A percentile compares a stretch with the other conserved stretches of the same genome.
These are phyloP conservation scores for Cytidiella melzeri DNA, from an alignment of 768 basidiomycete species.

Conservation along the genomic window DNA sequence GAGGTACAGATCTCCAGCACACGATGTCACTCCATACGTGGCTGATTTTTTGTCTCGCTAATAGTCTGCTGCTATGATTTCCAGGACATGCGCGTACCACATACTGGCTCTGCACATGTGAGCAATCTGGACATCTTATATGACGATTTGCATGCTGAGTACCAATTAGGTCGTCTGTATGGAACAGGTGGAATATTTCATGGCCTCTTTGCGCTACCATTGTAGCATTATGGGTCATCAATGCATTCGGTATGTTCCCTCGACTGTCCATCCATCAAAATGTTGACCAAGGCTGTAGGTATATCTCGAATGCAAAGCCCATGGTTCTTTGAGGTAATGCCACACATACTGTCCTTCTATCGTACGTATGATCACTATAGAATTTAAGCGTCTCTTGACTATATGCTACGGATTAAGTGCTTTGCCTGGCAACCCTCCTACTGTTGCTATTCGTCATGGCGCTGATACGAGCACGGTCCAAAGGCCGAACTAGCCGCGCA, in stretches of 20 bases:
- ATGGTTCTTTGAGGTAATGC: neutral
- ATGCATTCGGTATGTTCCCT: neutral
- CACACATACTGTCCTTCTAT: neutral
- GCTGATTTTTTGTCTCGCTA: neutral
- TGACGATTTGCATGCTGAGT: neutral
- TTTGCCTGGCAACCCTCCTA: constrained; percentile 1
- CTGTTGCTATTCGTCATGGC: neutral
- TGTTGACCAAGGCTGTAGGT: neutral
- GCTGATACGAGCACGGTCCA: neutral
- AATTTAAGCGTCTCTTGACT: neutral
- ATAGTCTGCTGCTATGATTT: neutral
- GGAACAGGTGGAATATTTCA: neutral
- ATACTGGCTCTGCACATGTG: neutral
- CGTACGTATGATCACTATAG: neutral
- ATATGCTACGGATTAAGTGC: neutral
- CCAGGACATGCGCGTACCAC: neutral
- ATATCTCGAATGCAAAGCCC: neutral
- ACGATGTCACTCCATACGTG: neutral
- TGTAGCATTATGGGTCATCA: constrained; percentile 2
- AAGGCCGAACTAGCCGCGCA: neutral
- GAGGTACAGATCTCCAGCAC: no score
- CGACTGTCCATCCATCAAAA: neutral
- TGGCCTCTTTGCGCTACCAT: constrained; percentile 1
- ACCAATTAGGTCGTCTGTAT: constrained; percentile 4
- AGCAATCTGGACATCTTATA: neutral